A percentile compares a stretch with the other conserved stretches of the same genome.
Conservation (phyloP, 2,329 filamentous ascomycete species). For the Aspergillus jensenii region DNA sequence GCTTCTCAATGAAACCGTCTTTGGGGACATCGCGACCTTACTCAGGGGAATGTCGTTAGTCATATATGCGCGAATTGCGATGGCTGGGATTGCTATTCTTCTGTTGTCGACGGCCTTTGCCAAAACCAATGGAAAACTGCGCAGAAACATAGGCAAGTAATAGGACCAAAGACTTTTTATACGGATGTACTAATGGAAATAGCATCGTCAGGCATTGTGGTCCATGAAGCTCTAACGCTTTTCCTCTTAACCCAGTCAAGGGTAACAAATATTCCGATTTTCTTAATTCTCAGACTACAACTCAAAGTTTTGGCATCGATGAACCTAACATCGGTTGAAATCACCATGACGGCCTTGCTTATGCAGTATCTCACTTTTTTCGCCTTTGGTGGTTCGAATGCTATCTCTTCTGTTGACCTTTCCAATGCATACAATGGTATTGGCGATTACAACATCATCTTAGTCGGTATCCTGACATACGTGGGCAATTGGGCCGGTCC, state of each 20-base stretch:
- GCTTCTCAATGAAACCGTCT: constrained; percentile 53
- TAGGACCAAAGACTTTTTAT: background rate
- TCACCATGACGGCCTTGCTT: constrained; percentile 70
- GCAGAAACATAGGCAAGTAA: constrained; percentile 19
- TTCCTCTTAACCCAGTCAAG: constrained; percentile 86
- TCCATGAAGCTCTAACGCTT: constrained; percentile 70
- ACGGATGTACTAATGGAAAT: constrained; percentile 12
- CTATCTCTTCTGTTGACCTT: constrained; percentile 92
- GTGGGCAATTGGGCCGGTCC: constrained; percentile 88
- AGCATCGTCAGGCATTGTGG: constrained; percentile 21
- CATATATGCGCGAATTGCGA: constrained; percentile 52
- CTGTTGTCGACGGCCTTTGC: constrained; percentile 21
- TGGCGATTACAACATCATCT: constrained; percentile 72
- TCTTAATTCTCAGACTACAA: constrained; percentile 70
- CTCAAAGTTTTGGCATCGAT: constrained; percentile 52
- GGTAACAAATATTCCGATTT: constrained; percentile 79
- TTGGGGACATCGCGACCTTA: constrained; percentile 35
- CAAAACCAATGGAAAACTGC: constrained; percentile 6
- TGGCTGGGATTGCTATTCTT: constrained; percentile 44
- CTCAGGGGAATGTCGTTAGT: constrained; percentile 46
- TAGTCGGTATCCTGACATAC: constrained; percentile 82
- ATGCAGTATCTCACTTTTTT: constrained; percentile 85
- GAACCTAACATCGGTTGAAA: constrained; percentile 50
- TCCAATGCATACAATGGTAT: constrained; percentile 95
- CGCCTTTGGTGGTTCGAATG: constrained; percentile 84